phyloP scores from a whole-genome alignment of 768 basidiomycete genomes.

The Boletellus emodensis region DNA sequence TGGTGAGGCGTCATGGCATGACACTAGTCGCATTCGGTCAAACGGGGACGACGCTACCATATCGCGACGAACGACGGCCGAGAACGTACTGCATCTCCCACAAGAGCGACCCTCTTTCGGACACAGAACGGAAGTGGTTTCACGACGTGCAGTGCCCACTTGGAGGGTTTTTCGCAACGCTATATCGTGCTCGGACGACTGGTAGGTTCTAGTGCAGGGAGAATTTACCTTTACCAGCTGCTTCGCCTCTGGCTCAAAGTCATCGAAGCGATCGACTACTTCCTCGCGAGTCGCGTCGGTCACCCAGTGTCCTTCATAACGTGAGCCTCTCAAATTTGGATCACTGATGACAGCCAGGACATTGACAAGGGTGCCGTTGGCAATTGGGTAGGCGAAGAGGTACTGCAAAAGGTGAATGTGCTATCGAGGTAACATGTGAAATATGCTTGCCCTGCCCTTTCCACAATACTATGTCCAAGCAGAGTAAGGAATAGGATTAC shows the following conservation, averaged over 20 bases:
- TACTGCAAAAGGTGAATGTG: slow-evolving; percentile 26
- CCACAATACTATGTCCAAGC: slow-evolving; percentile 9
- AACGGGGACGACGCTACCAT: too few species aligned
- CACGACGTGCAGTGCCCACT: slow-evolving; percentile 45
- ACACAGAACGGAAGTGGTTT: slow-evolving; percentile 39
- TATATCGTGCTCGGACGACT: slow-evolving; percentile 4
- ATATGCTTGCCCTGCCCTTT: slow-evolving; percentile 4
- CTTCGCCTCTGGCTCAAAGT: slow-evolving; percentile 38
- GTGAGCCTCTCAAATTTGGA: slow-evolving; percentile 26
- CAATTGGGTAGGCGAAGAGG: slow-evolving; percentile 38
- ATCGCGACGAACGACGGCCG: not conserved
- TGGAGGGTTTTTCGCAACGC: slow-evolving; percentile 35
- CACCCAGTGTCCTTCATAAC: slow-evolving; percentile 32
- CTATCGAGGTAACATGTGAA: not conserved
- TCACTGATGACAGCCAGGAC: slow-evolving; percentile 31
- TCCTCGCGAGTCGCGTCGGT: slow-evolving; percentile 31
- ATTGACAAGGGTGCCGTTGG: slow-evolving; percentile 35
- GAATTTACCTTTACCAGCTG: slow-evolving; percentile 26
- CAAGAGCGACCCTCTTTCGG: slow-evolving; percentile 38
- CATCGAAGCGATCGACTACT: slow-evolving; percentile 25
- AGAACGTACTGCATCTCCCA: slow-evolving; percentile 46
- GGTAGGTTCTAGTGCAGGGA: too few species aligned
- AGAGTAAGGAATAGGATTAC: slow-evolving; percentile 7
- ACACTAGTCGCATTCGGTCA: slow-evolving; percentile 5
- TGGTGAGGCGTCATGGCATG: slow-evolving; percentile 27